These are phyloP conservation scores for Gossypium thurberi DNA, from an alignment of 345 rosid species.

Conservation along the genomic window DNA sequence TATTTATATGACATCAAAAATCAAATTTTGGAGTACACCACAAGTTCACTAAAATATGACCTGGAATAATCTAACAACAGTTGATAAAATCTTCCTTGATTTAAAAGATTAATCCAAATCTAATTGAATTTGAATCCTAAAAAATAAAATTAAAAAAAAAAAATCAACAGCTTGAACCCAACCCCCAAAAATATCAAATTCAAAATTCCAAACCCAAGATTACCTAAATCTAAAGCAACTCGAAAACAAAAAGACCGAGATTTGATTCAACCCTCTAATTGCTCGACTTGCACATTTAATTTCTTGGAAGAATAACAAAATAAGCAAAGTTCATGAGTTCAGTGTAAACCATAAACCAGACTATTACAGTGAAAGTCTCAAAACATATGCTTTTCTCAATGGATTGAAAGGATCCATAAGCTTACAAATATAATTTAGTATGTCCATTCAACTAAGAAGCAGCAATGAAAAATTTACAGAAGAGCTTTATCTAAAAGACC, in stretches of 20 bases:
- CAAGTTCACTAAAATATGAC: not conserved
- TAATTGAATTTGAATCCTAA: not conserved
- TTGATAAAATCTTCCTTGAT: not conserved
- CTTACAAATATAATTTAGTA: not conserved
- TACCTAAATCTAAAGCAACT: not conserved
- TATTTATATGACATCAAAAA: not conserved
- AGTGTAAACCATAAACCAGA: not conserved
- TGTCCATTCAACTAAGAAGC: not conserved
- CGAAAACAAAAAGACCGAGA: not conserved
- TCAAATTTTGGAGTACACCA: not conserved
- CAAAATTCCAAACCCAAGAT: not conserved
- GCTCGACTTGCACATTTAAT: not conserved
- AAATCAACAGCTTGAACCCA: not conserved
- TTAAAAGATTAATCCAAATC: not conserved
- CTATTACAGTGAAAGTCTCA: not conserved
- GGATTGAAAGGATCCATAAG: not conserved
- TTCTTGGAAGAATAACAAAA: not conserved
- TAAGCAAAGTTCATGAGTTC: not conserved
- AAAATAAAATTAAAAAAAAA: too few relatives aligned
- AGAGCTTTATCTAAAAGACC: constrained; percentile 1
- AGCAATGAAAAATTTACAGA: not conserved
- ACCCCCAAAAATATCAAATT: not conserved
- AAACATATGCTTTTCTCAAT: not conserved
- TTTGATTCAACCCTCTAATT: not conserved
- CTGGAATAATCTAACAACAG: not conserved